Evolutionary conservation across 2,329 filamentous ascomycete genomes (phyloP), one percentile per base, ranked within the genome.

Genomic region (Microsporum canis): DNA sequence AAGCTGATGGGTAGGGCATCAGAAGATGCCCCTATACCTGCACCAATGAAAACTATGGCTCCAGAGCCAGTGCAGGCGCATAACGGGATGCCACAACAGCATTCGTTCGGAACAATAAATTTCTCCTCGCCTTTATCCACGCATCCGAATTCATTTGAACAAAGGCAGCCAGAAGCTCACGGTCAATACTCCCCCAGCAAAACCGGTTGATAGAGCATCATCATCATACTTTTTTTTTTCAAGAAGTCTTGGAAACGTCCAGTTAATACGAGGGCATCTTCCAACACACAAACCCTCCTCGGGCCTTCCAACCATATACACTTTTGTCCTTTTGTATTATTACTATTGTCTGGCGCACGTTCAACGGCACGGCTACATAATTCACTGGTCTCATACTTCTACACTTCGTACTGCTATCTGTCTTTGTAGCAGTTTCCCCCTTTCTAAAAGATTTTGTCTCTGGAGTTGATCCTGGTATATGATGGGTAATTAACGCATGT

Each of bases 1-100:
- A 77, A 77, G 62, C 64, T 77, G 57, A 77, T 76, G 74, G 73
- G 74, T 2, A 68, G 73, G 33, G 72, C 72, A 58, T 77, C 75
- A 2, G 71, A 73, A 1, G 74, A 76, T 62, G 73, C 73, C 6
- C 74, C 75, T 0, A 73, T 77, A 58, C 74, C 73, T 5, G 68
- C 73, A 1, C 75, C 75, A 0, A 70, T 76, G 27, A 77, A 77
- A 61, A 72, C 68, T 62, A 76, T 76, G 75, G 75, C 73, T 3
- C 73, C 73, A 0, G 73, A 36, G 41, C 27, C 17, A 59, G 27
- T 34, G 12, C 7, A 27, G 12, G 17, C 57, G 36, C 49, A 49
- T 47, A 47, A 59, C 3, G n/a, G 51, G 6, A 23, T 55, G 33
- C 31, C 51, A 8, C 49, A 34, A 55, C 51, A 55, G 1, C 31